A percentile compares a stretch with the other conserved stretches of the same genome.
These are phyloP conservation scores for Aspergillus unguis DNA, from an alignment of 2,329 filamentous ascomycete species.

Conservation along the genomic window DNA sequence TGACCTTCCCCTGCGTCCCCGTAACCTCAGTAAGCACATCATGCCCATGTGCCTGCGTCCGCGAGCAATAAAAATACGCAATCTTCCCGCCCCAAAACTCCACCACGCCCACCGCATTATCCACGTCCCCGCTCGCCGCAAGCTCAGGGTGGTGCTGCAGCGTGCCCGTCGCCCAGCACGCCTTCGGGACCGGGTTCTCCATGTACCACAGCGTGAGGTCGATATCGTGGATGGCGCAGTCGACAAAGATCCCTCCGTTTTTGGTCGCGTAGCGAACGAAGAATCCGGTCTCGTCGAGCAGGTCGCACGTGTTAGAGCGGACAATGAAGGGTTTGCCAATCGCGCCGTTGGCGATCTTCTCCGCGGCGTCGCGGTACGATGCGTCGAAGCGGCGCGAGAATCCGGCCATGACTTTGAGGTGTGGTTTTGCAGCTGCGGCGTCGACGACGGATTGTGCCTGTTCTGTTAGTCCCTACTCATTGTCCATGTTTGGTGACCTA, in stretches of 20 bases:
- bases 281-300: slow-evolving; percentile 62
- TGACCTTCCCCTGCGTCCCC: slow-evolving; percentile 62
- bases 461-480: neutral
- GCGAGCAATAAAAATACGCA: slow-evolving; percentile 60
- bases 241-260: slow-evolving; percentile 66
- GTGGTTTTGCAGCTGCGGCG: slow-evolving; percentile 51
- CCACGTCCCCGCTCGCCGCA: slow-evolving; percentile 55
- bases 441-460: slow-evolving; percentile 52
- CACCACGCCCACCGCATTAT: slow-evolving; percentile 62
- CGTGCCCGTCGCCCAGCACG: slow-evolving; percentile 54
- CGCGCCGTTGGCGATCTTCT: slow-evolving; percentile 51
- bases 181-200: slow-evolving; percentile 54
- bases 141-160: slow-evolving; percentile 59
- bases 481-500: slow-evolving; percentile 25
- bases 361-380: slow-evolving; percentile 60
- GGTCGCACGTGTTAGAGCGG: slow-evolving; percentile 65
- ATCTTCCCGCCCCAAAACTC: slow-evolving; percentile 64
- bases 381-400: slow-evolving; percentile 66
- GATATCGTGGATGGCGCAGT: slow-evolving; percentile 69
- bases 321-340: slow-evolving; percentile 61
- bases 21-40: slow-evolving; percentile 67
- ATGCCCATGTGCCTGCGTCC: slow-evolving; percentile 67
- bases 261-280: slow-evolving; percentile 65
- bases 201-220: slow-evolving; percentile 64
- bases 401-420: slow-evolving; percentile 64